Base-by-base conservation (phyloP, 2,329 filamentous ascomycete genomes). In the Ophiostoma triangulosporum region DNA sequence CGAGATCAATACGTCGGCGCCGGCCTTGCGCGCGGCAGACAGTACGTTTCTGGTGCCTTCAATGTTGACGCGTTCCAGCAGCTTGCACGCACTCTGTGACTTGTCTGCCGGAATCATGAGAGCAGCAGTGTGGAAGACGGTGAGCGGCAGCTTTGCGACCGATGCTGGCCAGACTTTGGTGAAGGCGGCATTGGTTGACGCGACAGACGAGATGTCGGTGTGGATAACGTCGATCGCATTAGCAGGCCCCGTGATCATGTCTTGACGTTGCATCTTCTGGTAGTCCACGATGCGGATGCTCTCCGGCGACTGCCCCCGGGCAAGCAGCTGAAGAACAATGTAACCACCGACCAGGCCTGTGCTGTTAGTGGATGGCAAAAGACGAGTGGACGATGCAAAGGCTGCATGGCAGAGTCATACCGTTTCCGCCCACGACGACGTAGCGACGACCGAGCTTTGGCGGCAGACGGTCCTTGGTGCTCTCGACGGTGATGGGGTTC, bases 111-210 rank as follows among this genome's bases (percentile, higher is more conserved):
- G 64, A 6, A 68, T 62, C 51, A 77, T 76, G 27, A 70, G 62
- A 3, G 73, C 74, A 9, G 73, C 74, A 3, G 60, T 73, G 62
- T 76, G 73, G 59, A 73, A 74, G 14, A 76, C 73, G 6, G 73
- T 75, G 6, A 76, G 63, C 3, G 73, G 71, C 3, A 71, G 63
- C n/a, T 64, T 50, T 24, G 68, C 63, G 4, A 69, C 64, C 6
- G 60, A 58, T 2, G 59, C 36, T 1, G 68, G 64, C 74, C 74
- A 76, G 26, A 68, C 65, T 50, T 67, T 64, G 14, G 64, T 56
- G 52, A 76, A 74, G 6, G 72, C 72, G 0, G 63, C 64, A 14
- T 62, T 55, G 1, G 70, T 67, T 8, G 65, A 65, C 0, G 62
- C 54, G 3, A 62, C 58, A 12, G 71, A 69, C 6, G 68, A 66